Evolutionary conservation across 2,329 filamentous ascomycete genomes (phyloP), one percentile per base, ranked within the genome.

Genomic region (Apiospora saccharicola): DNA sequence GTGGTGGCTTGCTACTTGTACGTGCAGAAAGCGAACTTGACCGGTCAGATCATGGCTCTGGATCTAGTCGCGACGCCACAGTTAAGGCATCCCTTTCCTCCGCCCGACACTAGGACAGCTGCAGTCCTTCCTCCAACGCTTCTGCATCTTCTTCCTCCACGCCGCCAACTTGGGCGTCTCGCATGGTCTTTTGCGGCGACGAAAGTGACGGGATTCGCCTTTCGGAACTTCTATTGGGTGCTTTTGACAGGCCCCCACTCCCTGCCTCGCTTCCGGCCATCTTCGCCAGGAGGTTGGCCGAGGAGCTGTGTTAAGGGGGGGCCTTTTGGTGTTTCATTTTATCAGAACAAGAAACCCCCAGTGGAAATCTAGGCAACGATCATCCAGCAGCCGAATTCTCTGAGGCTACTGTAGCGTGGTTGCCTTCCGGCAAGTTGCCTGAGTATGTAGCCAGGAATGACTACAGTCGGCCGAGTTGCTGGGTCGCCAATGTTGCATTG

Each of bases 131-230:
- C 26, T 61, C 14, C 26, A 37, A 30, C 26, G 26, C 53, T 61
- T 61, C 53, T 34, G 53, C 53, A n/a, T 16, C 24, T 74, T 73
- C 51, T n/a, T 73, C 68, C 67, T 67, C 37, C 37, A 41, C 43
- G 71, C 73, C 34, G 69, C 73, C 4, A n/a, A 34, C 44, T 51
- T 61, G 22, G 70, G 68, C 8, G 16, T 74, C 34, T 61, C 37
- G 49, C 71, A 74, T 34, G 73, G 71, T 4, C 70, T 73, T 26
- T 34, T 74, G 71, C 68, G n/a, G 47, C 30, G 72, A 75, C 53
- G 6, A 74, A 71, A 4, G 74, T 72, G 19, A 74, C 71, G 30
- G 70, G 73, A 6, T 75, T 74, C 61, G 73, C 72, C 34, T 76
- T 73, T 44, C 53, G 73, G 24, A 69, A 72, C 24, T 64, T 72